These are phyloP conservation scores for Peronospora belbahrii DNA, from an alignment of 352 stramenopile species.

Conservation along the genomic window DNA sequence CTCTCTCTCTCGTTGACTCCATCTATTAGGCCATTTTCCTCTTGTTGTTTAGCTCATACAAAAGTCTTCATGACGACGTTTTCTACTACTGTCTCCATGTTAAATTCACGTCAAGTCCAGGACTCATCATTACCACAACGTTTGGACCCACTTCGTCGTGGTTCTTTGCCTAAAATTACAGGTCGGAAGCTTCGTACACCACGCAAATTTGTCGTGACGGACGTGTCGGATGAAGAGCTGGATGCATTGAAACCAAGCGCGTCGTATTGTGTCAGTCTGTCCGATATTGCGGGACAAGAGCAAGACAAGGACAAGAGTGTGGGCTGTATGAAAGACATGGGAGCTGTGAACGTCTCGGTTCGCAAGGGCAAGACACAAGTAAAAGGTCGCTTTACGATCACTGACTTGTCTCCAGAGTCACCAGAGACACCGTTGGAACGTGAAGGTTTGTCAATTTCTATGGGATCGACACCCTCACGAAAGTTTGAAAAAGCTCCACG, in stretches of 20 bases:
- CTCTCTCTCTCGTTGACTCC: no score
- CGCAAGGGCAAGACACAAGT: constrained; percentile 62
- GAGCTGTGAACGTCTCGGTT: constrained; percentile 15
- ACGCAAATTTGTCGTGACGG: constrained; percentile 64
- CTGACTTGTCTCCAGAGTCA: constrained; percentile 63
- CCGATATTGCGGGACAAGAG: constrained; percentile 3
- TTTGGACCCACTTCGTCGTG: constrained; percentile 14
- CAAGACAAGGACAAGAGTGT: constrained; percentile 10
- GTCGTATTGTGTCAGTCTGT: background rate
- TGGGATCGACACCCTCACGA: constrained; percentile 15
- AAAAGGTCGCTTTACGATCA: constrained; percentile 76
- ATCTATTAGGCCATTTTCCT: no score
- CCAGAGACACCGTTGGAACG: constrained; percentile 20
- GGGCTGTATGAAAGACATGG: constrained; percentile 10
- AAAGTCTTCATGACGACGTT: constrained; percentile 25
- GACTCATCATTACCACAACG: constrained; percentile 14
- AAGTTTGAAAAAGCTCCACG: constrained; percentile 6
- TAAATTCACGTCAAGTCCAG: background rate
- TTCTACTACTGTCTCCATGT: constrained; percentile 17
- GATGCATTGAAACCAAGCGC: constrained; percentile 1
- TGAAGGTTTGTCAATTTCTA: constrained; percentile 21
- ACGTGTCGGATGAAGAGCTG: constrained; percentile 48
- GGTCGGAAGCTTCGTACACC: constrained; percentile 47
- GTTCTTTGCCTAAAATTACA: constrained; percentile 44
- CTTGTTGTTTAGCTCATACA: no score